phyloP scores from a whole-genome alignment of 75 land plant genomes.

The Chamaecyparis obtusa region DNA sequence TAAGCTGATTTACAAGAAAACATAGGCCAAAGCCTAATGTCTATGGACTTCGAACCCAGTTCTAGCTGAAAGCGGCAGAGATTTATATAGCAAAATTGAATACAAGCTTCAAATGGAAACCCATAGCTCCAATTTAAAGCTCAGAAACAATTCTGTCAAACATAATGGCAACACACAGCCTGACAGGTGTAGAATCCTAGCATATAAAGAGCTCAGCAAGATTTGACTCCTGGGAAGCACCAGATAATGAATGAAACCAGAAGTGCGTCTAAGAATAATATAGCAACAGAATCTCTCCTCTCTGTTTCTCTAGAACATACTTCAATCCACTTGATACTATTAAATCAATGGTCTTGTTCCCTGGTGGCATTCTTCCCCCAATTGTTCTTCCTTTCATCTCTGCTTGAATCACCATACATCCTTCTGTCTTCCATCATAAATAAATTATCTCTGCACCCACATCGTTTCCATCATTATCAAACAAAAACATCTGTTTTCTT shows the following conservation, averaged over 20 bases:
- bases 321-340: not conserved
- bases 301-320: not conserved
- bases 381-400: not conserved
- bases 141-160: not conserved
- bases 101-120: not conserved
- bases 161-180: not conserved
- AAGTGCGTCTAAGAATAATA: not conserved
- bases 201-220: not conserved
- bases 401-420: not conserved
- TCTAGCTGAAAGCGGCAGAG: not conserved
- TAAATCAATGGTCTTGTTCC: not conserved
- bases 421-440: not conserved
- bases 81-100: not conserved
- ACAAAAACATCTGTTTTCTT: not conserved
- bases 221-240: not conserved
- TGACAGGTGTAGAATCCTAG: not conserved
- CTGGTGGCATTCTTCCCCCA: not conserved
- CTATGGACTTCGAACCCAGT: not conserved
- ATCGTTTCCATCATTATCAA: not conserved
- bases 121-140: not conserved
- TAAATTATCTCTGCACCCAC: not conserved
- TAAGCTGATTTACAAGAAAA: not conserved
- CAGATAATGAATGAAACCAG: not conserved
- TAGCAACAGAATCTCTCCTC: not conserved
- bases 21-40: not conserved